Evolutionary conservation across 73 alveolate genomes (phyloP).

Genomic region (Blepharisma stoltei): DNA sequence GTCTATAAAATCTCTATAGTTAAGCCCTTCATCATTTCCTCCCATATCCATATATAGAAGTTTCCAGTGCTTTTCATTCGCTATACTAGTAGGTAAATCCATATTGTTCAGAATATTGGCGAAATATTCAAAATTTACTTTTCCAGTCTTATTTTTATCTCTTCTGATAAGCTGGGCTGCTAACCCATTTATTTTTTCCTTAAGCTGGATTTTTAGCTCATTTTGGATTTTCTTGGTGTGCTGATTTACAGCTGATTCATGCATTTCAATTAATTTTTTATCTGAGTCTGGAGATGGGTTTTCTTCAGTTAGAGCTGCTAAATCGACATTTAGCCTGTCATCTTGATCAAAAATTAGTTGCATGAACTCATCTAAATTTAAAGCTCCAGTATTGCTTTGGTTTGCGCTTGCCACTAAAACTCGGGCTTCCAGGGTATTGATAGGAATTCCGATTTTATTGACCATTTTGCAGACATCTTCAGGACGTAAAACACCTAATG

Average conservation of each 20-base stretch:
- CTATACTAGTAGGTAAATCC: not conserved
- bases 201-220: conserved; percentile 16
- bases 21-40: not conserved
- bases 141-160: conserved; percentile 44
- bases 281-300: not conserved
- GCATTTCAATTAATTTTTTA: conserved; percentile 6
- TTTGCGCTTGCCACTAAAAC: conserved; percentile 90
- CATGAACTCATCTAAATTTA: conserved; percentile 88
- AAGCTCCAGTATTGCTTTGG: conserved; percentile 65
- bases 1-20: conserved; percentile 1
- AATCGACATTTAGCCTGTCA: conserved; percentile 62
- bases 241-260: conserved; percentile 31
- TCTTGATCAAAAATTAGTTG: conserved; percentile 77
- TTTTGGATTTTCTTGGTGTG: conserved; percentile 40
- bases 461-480: conserved; percentile 86
- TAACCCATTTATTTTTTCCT: not conserved
- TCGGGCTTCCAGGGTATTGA: conserved; percentile 85
- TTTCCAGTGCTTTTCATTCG: not conserved
- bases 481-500: conserved; percentile 63
- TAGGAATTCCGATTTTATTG: conserved; percentile 86
- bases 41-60: not conserved
- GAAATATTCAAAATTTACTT: conserved; percentile 19
- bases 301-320: conserved; percentile 42
- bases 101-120: conserved; percentile 18
- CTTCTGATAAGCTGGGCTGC: conserved; percentile 39